Evolutionary conservation across 345 rosid species (phyloP), one percentile per base, ranked within the genome.

Genomic region (Physaria fendleri): DNA sequence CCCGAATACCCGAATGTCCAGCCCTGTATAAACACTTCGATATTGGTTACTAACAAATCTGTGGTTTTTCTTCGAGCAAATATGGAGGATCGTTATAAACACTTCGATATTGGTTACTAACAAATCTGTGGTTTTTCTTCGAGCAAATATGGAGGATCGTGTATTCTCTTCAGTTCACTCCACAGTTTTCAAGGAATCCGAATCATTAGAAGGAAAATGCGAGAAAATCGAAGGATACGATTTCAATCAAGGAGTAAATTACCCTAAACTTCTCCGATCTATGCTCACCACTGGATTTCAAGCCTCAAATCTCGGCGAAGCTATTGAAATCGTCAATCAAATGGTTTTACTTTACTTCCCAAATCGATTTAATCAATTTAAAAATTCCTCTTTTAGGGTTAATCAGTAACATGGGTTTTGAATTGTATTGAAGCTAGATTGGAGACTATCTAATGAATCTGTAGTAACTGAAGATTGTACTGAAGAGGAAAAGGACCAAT

Each of bases 221-320:
- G 40, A 58, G 3, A 77, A 81, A 60, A 83, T 87, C 24, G 77
- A 89, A 60, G 97, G 97, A 16, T 90, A 87, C 60, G 92, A 87
- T 71, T 93, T 93, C 78, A 85, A 87, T 33, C 53, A 77, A 15
- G 94, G 96, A 21, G 76, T 87, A 0, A 65, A 83, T 48, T 82
- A 83, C 59, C 61, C 76, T 4, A 60, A 65, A 71, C 85, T 93
- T 62, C 78, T 93, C 44, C 72, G 73, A 37, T 89, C 95, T 58
- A 72, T 93, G 91, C 53, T 76, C 62, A 80, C 95, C 42, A 87
- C 95, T 37, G 99, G 96, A 5, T 93, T 89, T 67, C 99, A 93
- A 74, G 97, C 96, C 48, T 83, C 99, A n/a, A 89, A 93, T 62
- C 82, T 93, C 40, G 95, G 96, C 0, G 95, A 89, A 38, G 95